phyloP scores from a whole-genome alignment of 176 grass and related monocot species.

The Oryza meridionalis region DNA sequence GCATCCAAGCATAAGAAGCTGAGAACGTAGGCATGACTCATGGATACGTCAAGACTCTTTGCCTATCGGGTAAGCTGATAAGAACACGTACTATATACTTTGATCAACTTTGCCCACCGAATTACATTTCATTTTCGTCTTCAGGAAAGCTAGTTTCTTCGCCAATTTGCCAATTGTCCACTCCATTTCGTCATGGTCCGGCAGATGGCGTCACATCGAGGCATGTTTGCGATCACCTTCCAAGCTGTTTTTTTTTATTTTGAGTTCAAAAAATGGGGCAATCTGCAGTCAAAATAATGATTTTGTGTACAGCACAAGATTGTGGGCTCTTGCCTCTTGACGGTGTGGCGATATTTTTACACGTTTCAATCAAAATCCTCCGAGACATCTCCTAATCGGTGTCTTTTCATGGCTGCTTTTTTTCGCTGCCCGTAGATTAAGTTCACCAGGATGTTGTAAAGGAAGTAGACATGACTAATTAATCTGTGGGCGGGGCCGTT shows the following conservation, averaged over 20 bases:
- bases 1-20: neutral
- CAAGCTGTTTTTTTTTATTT: neutral
- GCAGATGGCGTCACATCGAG: constrained; percentile 30
- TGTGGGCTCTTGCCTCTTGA: neutral
- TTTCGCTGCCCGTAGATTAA: neutral
- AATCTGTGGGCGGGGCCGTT: constrained; percentile 18
- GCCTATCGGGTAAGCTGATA: constrained; percentile 9
- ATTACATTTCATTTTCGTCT: neutral
- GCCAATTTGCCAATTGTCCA: neutral
- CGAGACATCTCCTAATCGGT: neutral
- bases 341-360: constrained; percentile 15
- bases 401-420: constrained; percentile 1
- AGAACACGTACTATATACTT: constrained; percentile 32
- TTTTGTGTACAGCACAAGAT: neutral
- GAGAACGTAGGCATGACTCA: constrained; percentile 47
- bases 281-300: neutral
- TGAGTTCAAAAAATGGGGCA: neutral
- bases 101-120: neutral
- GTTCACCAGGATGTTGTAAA: neutral
- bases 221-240: neutral
- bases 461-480: neutral
- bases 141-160: neutral
- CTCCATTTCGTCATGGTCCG: neutral
- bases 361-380: neutral
- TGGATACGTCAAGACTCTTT: constrained; percentile 29